Percentiles rank a stretch among this genome's conserved stretches.
phyloP scores from a whole-genome alignment of 2,329 filamentous ascomycete genomes.

The Alternaria sp. region DNA sequence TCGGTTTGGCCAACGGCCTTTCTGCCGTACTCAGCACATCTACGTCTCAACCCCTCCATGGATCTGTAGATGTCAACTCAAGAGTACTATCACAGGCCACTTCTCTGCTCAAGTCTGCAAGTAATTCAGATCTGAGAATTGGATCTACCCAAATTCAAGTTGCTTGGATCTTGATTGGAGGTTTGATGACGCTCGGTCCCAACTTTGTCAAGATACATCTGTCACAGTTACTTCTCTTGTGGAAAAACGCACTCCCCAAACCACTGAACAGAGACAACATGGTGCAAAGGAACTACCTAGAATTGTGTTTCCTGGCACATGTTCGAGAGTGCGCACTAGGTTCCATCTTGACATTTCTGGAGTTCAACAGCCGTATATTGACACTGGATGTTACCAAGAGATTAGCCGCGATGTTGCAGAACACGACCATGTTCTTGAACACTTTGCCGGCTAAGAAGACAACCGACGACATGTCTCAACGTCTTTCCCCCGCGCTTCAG shows the following conservation, averaged over 20 bases:
- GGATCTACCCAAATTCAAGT: constrained; percentile 97
- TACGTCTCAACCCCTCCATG: constrained; percentile 86
- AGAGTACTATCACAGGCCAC: constrained; percentile 91
- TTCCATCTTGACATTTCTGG: constrained; percentile 88
- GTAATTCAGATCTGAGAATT: constrained; percentile 87
- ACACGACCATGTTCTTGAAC: constrained; percentile 88
- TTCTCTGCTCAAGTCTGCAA: constrained; percentile 88
- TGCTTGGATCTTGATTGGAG: constrained; percentile 96
- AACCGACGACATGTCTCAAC: constrained; percentile 84
- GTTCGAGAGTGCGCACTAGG: constrained; percentile 94
- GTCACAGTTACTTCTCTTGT: constrained; percentile 89
- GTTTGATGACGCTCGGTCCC: constrained; percentile 93
- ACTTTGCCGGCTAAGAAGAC: constrained; percentile 84
- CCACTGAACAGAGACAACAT: constrained; percentile 93
- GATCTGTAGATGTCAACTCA: constrained; percentile 94
- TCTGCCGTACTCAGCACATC: constrained; percentile 92
- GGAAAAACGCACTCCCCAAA: constrained; percentile 97
- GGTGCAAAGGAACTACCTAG: constrained; percentile 81
- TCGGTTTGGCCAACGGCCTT: constrained; percentile 91
- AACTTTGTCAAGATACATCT: constrained; percentile 99
- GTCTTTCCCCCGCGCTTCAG: constrained; percentile 84
- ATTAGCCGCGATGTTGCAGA: constrained; percentile 93
- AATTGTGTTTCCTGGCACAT: constrained; percentile 92
- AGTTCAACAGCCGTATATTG: constrained; percentile 90
- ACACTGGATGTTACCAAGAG: constrained; percentile 94